Percentiles rank a stretch among this genome's conserved stretches.
Evolutionary conservation across 2,329 filamentous ascomycete species (phyloP).

Genomic region (Monosporascus sp.): DNA sequence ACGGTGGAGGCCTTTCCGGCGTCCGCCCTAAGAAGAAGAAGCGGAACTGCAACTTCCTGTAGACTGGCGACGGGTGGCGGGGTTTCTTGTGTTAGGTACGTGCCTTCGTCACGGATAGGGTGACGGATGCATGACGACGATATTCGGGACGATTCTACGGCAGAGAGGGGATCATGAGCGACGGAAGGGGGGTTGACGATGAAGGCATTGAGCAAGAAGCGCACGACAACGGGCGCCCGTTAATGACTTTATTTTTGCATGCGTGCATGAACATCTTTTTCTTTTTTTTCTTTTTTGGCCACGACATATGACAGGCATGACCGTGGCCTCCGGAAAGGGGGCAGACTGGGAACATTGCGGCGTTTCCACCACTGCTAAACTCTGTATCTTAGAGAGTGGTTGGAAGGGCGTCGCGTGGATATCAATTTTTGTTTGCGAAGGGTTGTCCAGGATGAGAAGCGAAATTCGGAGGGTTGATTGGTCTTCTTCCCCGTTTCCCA

Average conservation of each 20-base stretch:
- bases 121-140: neutral
- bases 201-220: neutral
- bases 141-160: neutral
- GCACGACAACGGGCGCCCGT: neutral
- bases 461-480: too few relatives aligned
- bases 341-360: neutral
- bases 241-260: slow-evolving; percentile 5
- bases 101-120: too few relatives aligned
- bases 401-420: neutral
- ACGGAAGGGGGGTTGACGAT: neutral
- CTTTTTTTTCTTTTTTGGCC: neutral
- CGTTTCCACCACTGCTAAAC: neutral
- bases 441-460: too few relatives aligned
- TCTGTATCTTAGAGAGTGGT: too few relatives aligned
- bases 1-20: slow-evolving; percentile 36
- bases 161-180: slow-evolving; percentile 1
- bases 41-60: slow-evolving; percentile 77
- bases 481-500: neutral
- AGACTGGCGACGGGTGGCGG: slow-evolving; percentile 27
- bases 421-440: too few relatives aligned
- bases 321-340: neutral
- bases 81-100: neutral
- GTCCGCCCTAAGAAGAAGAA: slow-evolving; percentile 68
- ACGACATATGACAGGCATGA: neutral
- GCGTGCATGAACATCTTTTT: neutral